Base-by-base conservation (phyloP, 2,329 filamentous ascomycete species). In the Geosmithia morbida region DNA sequence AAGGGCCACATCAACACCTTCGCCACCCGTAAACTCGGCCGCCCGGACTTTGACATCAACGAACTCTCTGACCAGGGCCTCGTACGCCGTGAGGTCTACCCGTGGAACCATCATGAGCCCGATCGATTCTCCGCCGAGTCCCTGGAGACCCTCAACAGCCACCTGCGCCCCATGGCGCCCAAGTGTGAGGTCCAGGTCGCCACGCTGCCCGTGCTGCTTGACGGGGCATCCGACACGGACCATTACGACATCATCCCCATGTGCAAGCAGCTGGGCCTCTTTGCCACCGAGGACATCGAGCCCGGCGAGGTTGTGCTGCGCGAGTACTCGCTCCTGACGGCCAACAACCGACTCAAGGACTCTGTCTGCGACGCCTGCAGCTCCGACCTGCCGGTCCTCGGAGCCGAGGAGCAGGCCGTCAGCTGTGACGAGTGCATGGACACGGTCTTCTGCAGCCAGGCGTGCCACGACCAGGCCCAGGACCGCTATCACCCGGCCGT, bases 351-450 rank as follows among this genome's bases (percentile, higher is more conserved):
- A 29, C 75, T 92, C 13, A 87, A 94, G 59, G 88, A 94, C 51
- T 74, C 84, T 4, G 75, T 90, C 29, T 97, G 90, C 63, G 90
- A 97, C 62, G 88, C 88, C 14, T 97, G 90, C 62, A 87, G 87
- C 56, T 72, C 75, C 7, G 77, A 79, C 20, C 72, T 94, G 6
- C 85, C 85, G 1, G 71, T 73, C 0, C 66, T 85, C 22, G 67
- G 66, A 26, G 61, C 62, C 45, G 62, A 73, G 8, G 56, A 67
- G 57, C 45, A 64, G 58, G 48, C 74, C 16, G 68, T 80, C 39
- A 70, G 63, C 52, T 84, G 80, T 52, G 66, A 70, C 4, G 75
- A 79, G 37, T 83, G 80, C 58, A 68, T 74, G 50, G 80, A 83
- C 50, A 81, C 77, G 2, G 77, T 83, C 46, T 85, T 83, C 54